These are phyloP conservation scores for Claviceps arundinis DNA, from an alignment of 2,329 filamentous ascomycete genomes.

Conservation along the genomic window DNA sequence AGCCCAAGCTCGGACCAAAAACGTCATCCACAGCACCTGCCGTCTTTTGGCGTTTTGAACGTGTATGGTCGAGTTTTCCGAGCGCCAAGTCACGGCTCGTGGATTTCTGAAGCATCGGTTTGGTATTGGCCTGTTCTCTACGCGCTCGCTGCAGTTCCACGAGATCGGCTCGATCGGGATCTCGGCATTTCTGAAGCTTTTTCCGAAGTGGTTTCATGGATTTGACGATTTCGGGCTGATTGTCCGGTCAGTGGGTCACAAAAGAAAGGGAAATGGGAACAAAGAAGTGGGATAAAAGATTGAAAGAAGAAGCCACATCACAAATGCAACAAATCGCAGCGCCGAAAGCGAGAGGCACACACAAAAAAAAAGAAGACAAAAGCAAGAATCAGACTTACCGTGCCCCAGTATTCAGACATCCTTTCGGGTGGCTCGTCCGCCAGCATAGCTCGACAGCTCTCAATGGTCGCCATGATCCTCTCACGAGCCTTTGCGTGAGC, in stretches of 20 bases:
- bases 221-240: conserved; percentile 29
- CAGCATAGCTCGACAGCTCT: conserved; percentile 39
- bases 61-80: conserved; percentile 24
- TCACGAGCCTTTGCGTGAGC: conserved; percentile 18
- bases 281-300: background rate
- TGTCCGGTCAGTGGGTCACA: background rate
- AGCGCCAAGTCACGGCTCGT: conserved; percentile 33
- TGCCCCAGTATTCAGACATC: conserved; percentile 40
- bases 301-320: too few relatives aligned
- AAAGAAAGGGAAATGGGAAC: background rate
- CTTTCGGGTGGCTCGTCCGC: conserved; percentile 43
- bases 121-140: conserved; percentile 37
- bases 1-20: conserved; percentile 27
- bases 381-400: conserved; percentile 21
- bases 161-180: conserved; percentile 61
- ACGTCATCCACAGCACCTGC: conserved; percentile 26
- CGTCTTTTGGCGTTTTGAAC: conserved; percentile 34
- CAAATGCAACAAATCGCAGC: too few relatives aligned
- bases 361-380: background rate
- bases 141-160: conserved; percentile 54
- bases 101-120: conserved; percentile 25
- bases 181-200: conserved; percentile 60
- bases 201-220: conserved; percentile 44
- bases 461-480: conserved; percentile 36
- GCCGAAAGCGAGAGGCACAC: too few relatives aligned